Base-by-base conservation (phyloP, 208 protist species). In the Leishmania major region DNA sequence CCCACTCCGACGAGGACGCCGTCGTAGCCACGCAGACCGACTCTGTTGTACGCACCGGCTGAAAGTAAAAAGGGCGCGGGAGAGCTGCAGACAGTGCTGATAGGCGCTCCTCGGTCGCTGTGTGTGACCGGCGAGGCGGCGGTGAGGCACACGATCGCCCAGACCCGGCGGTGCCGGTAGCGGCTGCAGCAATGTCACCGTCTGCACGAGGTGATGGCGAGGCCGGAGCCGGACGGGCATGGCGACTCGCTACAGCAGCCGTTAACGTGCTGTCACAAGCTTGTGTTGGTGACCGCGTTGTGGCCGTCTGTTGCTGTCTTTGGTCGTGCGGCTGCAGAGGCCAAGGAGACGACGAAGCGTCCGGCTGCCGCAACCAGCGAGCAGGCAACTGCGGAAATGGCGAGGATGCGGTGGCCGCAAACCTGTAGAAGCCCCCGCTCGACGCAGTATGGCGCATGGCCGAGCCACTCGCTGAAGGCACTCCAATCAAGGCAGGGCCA, bases 1-100 rank as follows among this genome's bases (percentile, higher is more conserved):
- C 93, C 92, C 93, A 97, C 22, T 95, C 91, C 7, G 69, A 28
- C 1, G 86, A 62, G 4, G 87, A 89, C 15, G 73, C 73, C 40
- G 87, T 88, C 15, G 57, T 53, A 28, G 59, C 66, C 17, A 64
- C 37, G 78, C 86, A 90, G 47, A 87, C 77, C 31, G 84, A 81
- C 73, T 71, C 73, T 22, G 75, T 19, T 28, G 70, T 60, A 13
- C 77, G 77, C 45, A 82, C 35, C 47, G 80, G 76, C 17, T 80
- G 57, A 67, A 77, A 85, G 51, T 43, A 81, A 69, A 79, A 59
- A 17, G 43, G 37, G 0, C 78, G 81, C 47, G 22, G 8, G 17
- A 7, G 43, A 11, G 45, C 25, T 25, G 37, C 69, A 51, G 37
- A 73, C 25, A 22, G n/a, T 45, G 17, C 19, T 15, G 55, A 31